Percentiles rank a stretch among this genome's conserved stretches.
Evolutionary conservation across 352 stramenopile species (phyloP).

Genomic region (Globisporangium barbulae): DNA sequence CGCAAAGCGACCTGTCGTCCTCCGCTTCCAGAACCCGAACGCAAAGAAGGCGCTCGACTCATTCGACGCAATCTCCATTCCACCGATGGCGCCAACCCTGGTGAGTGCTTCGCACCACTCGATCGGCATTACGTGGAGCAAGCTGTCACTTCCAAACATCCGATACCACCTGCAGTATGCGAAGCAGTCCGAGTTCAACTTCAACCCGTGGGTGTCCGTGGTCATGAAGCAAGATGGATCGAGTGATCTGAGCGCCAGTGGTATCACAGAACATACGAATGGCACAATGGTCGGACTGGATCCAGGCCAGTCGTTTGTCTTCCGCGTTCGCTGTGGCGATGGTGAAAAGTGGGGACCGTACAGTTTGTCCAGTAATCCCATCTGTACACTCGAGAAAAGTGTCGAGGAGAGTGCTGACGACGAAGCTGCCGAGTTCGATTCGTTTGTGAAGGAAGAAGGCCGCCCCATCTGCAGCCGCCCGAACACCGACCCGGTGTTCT

Average conservation of each 20-base stretch:
- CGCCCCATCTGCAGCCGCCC: neutral
- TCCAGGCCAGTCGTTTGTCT: slow-evolving; percentile 47
- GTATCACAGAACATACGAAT: slow-evolving; percentile 49
- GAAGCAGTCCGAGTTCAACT: slow-evolving; percentile 53
- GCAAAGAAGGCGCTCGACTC: slow-evolving; percentile 39
- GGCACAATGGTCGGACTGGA: slow-evolving; percentile 66
- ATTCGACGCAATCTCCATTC: slow-evolving; percentile 55
- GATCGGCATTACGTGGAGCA: slow-evolving; percentile 60
- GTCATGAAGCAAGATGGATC: slow-evolving; percentile 49
- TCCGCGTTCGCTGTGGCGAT: slow-evolving; percentile 60
- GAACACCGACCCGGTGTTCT: slow-evolving; percentile 30
- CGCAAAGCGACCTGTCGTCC: slow-evolving; percentile 52
- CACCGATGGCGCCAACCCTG: slow-evolving; percentile 55
- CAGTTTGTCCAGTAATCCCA: slow-evolving; percentile 53
- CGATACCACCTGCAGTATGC: slow-evolving; percentile 68
- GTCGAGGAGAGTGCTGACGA: slow-evolving; percentile 6
- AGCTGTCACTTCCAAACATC: slow-evolving; percentile 28
- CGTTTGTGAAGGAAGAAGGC: neutral
- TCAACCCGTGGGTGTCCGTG: slow-evolving; percentile 51
- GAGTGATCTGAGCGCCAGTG: slow-evolving; percentile 34
- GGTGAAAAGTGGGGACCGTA: slow-evolving; percentile 62
- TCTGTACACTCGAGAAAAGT: slow-evolving; percentile 49
- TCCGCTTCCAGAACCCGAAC: slow-evolving; percentile 68
- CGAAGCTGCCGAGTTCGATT: neutral
- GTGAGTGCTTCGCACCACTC: slow-evolving; percentile 61